phyloP scores from a whole-genome alignment of 768 basidiomycete genomes.

The Boletus huronensis region DNA sequence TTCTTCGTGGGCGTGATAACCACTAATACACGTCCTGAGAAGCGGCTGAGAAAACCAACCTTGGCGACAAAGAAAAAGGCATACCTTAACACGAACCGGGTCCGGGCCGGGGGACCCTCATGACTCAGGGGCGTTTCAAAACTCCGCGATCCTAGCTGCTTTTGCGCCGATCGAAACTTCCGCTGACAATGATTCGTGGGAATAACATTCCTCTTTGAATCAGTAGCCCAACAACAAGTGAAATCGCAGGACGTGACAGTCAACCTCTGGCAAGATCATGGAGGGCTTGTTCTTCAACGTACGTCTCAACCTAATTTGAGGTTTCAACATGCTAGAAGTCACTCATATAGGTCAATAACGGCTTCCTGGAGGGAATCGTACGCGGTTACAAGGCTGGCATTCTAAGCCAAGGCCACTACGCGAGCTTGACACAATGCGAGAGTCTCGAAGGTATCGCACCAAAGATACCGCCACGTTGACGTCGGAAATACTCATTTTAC shows the following conservation, averaged over 20 bases:
- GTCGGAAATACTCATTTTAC: slow-evolving; percentile 1
- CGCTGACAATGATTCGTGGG: slow-evolving; percentile 7
- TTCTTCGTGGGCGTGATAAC: not conserved
- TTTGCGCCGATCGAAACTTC: not conserved
- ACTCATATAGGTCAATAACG: slow-evolving; percentile 58
- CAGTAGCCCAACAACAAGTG: not conserved
- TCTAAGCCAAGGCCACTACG: slow-evolving; percentile 84
- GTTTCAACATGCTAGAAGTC: not conserved
- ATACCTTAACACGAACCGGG: not conserved
- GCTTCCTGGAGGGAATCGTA: slow-evolving; percentile 79
- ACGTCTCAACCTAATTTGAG: slow-evolving; percentile 17
- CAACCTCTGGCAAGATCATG: slow-evolving; percentile 42
- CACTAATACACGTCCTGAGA: not conserved
- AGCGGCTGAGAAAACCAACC: not conserved
- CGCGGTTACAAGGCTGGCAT: slow-evolving; percentile 94
- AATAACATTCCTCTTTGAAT: slow-evolving; percentile 16
- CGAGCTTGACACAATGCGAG: slow-evolving; percentile 95
- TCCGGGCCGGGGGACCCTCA: no score
- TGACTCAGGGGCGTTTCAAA: not conserved
- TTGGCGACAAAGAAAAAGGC: not conserved
- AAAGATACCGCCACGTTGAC: not conserved
- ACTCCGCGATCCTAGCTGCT: not conserved
- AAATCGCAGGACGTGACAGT: not conserved
- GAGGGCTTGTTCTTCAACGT: slow-evolving; percentile 92
- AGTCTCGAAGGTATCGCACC: slow-evolving; percentile 76